These are phyloP conservation scores for Lentinula boryana DNA, from an alignment of 768 basidiomycete species.

Conservation along the genomic window DNA sequence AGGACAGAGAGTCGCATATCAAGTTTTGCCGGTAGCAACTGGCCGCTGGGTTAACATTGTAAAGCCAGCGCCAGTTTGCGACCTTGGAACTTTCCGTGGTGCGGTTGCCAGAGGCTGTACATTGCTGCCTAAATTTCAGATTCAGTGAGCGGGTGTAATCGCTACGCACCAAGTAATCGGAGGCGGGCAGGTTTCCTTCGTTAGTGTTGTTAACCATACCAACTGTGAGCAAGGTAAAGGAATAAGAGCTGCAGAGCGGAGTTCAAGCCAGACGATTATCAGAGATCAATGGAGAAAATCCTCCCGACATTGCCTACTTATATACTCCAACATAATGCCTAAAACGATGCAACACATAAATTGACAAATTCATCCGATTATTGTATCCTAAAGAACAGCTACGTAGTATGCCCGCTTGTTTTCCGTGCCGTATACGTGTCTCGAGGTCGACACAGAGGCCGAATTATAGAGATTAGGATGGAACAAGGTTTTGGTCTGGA, in stretches of 20 bases:
- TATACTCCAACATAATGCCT: not conserved
- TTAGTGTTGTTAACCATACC: conserved; percentile 39
- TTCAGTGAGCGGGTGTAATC: conserved; percentile 11
- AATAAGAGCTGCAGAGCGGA: conserved; percentile 32
- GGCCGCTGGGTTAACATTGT: conserved; percentile 21
- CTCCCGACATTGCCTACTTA: not conserved
- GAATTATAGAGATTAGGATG: not conserved
- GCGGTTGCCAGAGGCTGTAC: conserved; percentile 39
- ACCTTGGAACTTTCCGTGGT: conserved; percentile 28
- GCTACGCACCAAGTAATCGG: conserved; percentile 25
- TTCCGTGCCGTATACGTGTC: not conserved
- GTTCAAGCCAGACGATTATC: not conserved
- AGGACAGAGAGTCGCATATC: conserved; percentile 47
- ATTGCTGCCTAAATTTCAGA: conserved; percentile 19
- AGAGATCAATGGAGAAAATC: not conserved
- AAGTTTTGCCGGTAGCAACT: conserved; percentile 49
- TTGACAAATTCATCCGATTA: not conserved
- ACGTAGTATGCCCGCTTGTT: not conserved
- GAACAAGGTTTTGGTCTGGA: not conserved
- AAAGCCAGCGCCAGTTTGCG: conserved; percentile 49
- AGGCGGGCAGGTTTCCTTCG: conserved; percentile 43
- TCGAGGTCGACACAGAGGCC: not conserved
- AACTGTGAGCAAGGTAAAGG: conserved; percentile 34
- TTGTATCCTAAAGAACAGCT: not conserved
- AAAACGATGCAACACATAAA: not conserved